Base-by-base conservation (phyloP, 108 stramenopile species). In the Pseudonitzschia pungens region DNA sequence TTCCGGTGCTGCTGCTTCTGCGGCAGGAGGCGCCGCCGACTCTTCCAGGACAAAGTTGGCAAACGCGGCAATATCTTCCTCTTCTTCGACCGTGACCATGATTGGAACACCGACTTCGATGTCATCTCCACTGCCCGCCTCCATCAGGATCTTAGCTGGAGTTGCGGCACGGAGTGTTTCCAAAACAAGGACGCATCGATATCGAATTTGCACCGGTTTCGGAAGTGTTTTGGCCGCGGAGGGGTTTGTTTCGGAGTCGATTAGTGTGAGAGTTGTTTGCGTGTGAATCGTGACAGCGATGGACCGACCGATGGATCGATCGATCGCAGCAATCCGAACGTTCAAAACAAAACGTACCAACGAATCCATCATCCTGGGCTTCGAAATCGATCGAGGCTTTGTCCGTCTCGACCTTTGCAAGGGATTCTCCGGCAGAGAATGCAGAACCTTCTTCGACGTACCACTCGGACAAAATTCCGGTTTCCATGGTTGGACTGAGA, bases 351-450 rank as follows among this genome's bases (percentile, higher is more conserved):
- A 48, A 48, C 45, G 36, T 40, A 62, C 60, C 60, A 40, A 62
- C 31, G 31, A 86, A 84, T 9, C 96, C 97, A 72, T 99, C 99
- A 75, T 99, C 99, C 71, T 97, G 96, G 3, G 92, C 92, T 74
- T 98, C 99, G 77, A 97, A 98, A 72, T 93, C 96, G 54, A 99
- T 97, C 60, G 92, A 84, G 20, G 99, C 99, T 83, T 99, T 99
- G 80, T 99, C 99, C 0, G 99, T 99, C 72, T 99, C 97, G 63
- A 99, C 96, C 53, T 97, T 90, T 50, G 96, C 96, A 51, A 99
- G 36, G 59, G 92, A 81, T 79, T 95, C 88, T n/a, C 99, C 99
- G 0, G 98, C 96, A 15, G 74, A 53, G 70, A 99, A 95, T 11
- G 65, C 69, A 50, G 92, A 86, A 29, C 98, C 96, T 67, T 93